Evolutionary conservation across 2,329 filamentous ascomycete genomes (phyloP).

Genomic region (Camillea tinctor): DNA sequence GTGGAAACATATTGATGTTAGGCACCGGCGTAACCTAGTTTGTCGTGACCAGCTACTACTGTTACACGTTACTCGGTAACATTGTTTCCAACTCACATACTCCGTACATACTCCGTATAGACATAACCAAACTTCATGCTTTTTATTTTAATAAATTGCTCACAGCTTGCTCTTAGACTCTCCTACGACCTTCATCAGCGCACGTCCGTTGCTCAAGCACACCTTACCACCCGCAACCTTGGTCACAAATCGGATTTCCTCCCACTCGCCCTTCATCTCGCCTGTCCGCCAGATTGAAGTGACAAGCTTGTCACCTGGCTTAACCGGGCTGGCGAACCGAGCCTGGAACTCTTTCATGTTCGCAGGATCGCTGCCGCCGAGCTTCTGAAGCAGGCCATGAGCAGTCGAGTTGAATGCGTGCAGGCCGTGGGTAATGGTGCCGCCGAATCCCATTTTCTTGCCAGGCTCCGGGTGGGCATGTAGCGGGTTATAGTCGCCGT

Average conservation of each 20-base stretch:
- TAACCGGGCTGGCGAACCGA: constrained; percentile 80
- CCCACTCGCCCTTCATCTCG: constrained; percentile 64
- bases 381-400: constrained; percentile 68
- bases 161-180: constrained; percentile 62
- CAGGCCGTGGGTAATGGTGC: constrained; percentile 84
- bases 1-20: background rate
- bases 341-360: constrained; percentile 89
- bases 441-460: constrained; percentile 86
- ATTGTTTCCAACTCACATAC: too few relatives aligned
- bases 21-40: background rate
- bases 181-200: constrained; percentile 66
- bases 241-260: constrained; percentile 81
- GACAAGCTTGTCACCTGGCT: constrained; percentile 77
- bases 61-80: background rate
- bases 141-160: too few relatives aligned
- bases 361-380: constrained; percentile 74
- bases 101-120: background rate
- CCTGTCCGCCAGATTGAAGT: constrained; percentile 81
- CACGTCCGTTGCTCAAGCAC: constrained; percentile 82
- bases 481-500: constrained; percentile 92
- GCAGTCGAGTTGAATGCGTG: constrained; percentile 82
- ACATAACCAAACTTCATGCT: too few relatives aligned
- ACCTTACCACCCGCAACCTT: constrained; percentile 79
- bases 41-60: background rate
- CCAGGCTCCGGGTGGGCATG: constrained; percentile 85